Evolutionary conservation across 2,329 filamentous ascomycete species (phyloP), one percentile per base, ranked within the genome.

Genomic region (Fusarium nurragi): DNA sequence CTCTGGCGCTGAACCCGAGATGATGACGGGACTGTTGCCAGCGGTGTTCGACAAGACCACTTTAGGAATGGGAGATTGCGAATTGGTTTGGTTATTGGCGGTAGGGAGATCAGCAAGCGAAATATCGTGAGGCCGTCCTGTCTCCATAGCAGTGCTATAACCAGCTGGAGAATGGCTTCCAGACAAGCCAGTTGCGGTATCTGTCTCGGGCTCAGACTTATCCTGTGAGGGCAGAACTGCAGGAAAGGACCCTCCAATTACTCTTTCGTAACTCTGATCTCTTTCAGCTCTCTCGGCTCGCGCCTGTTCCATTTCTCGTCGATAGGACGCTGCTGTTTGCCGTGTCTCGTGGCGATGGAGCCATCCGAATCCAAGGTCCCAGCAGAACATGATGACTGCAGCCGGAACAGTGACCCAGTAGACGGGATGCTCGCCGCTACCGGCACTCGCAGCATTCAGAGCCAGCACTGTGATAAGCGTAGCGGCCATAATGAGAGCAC

Each of bases 331-430:
- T 4, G 89, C 87, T 38, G 90, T 88, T 16, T 83, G 78, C 1
- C 89, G 84, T 0, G 89, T 91, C 60, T 90, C 83, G 5, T 86
- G 71, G 4, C 89, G 82, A 69, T 88, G 79, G 2, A 80, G 68
- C 89, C 89, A 92, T 0, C 89, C 90, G 59, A 82, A 86, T 0
- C 67, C 76, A 7, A 92, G 36, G 66, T 93, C 89, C 83, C 88
- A 92, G 67, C 82, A 84, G 40, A 92, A 84, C 84, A 91, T 89
- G 47, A 92, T 76, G 25, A 87, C 79, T 0, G 90, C 89, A 1
- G 87, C 90, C 2, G 90, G 90, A 4, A 91, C 70, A 0, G 90
- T 92, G 0, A 92, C 85, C 77, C 83, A 92, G 60, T 84, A 92
- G 0, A 92, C 88, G 0, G 85, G 88, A 40, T 81, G 78, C 34